Evolutionary conservation across 139 green algal species (phyloP).

Genomic region (Coelastrella sp.): DNA sequence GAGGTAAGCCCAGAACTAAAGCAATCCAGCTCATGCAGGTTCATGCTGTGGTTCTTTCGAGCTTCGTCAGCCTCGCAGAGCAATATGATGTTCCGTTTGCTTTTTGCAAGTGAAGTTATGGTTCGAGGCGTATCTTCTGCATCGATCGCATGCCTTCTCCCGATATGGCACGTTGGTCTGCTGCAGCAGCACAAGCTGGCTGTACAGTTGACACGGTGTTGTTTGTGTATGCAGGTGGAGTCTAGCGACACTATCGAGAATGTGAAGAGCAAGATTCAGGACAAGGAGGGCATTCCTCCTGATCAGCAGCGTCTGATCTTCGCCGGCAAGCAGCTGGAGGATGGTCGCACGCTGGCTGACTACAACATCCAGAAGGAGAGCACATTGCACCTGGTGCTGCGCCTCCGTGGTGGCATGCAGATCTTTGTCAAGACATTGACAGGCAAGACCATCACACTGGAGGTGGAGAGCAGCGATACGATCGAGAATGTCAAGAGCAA

Average conservation of each 20-base stretch:
- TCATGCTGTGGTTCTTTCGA: background rate
- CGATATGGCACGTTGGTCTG: constrained; percentile 90
- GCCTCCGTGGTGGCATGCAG: constrained; percentile 74
- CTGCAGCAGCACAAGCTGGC: constrained; percentile 91
- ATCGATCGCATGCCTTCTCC: background rate
- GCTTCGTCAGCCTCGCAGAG: background rate
- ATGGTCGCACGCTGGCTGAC: constrained; percentile 93
- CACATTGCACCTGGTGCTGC: constrained; percentile 73
- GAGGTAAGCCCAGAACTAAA: constrained; percentile 66
- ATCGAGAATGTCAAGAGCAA: constrained; percentile 89
- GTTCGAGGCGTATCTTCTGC: too few relatives aligned
- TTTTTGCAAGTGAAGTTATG: too few relatives aligned
- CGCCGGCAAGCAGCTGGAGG: constrained; percentile 97
- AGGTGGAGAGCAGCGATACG: constrained; percentile 86
- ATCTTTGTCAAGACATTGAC: constrained; percentile 94
- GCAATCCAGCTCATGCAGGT: background rate
- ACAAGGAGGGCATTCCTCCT: constrained; percentile 95
- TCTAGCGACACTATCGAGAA: constrained; percentile 91
- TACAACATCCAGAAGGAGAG: constrained; percentile 97
- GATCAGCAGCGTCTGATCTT: constrained; percentile 97
- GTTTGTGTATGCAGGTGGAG: constrained; percentile 71
- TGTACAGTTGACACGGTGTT: constrained; percentile 72
- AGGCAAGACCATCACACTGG: constrained; percentile 96
- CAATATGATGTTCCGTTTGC: too few relatives aligned
- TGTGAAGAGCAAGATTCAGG: constrained; percentile 96